Percentiles rank a stretch among this genome's conserved stretches.
These are phyloP conservation scores for Raphanus raphanistrum DNA, from an alignment of 345 rosid genomes.

Conservation along the genomic window DNA sequence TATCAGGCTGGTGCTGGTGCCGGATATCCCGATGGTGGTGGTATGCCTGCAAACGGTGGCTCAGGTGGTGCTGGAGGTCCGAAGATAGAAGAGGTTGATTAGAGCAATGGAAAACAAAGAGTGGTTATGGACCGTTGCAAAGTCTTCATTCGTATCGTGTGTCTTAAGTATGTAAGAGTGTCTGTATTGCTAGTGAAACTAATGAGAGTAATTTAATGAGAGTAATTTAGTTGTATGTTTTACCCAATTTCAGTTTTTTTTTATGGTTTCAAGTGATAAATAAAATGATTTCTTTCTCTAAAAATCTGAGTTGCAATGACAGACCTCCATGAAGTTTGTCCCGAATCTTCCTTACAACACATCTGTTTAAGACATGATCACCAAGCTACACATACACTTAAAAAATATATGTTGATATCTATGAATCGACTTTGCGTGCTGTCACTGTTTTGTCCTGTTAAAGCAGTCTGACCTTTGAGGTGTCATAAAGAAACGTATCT, in stretches of 20 bases:
- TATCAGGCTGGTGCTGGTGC: slow-evolving; percentile 39
- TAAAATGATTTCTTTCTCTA: neutral
- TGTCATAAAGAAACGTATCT: slow-evolving; percentile 27
- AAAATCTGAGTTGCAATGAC: neutral
- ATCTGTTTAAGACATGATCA: neutral
- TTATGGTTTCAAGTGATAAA: slow-evolving; percentile 12
- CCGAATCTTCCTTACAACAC: neutral
- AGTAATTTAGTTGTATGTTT: slow-evolving; percentile 20
- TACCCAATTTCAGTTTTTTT: neutral
- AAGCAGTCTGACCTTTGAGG: slow-evolving; percentile 15
- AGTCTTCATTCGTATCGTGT: slow-evolving; percentile 4
- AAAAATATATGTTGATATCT: neutral
- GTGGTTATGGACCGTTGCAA: neutral
- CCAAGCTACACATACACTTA: neutral
- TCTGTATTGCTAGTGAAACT: neutral
- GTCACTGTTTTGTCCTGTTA: slow-evolving; percentile 7
- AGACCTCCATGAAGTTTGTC: neutral
- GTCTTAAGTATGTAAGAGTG: neutral
- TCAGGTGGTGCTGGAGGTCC: slow-evolving; percentile 44
- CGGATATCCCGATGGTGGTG: slow-evolving; percentile 24
- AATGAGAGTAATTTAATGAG: neutral
- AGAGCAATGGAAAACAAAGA: neutral
- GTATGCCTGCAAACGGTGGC: slow-evolving; percentile 28
- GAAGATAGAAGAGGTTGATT: slow-evolving; percentile 57
- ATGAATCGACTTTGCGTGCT: slow-evolving; percentile 29